phyloP scores from a whole-genome alignment of 192 early-diverging fungal species.

The Coemansia sp. region DNA sequence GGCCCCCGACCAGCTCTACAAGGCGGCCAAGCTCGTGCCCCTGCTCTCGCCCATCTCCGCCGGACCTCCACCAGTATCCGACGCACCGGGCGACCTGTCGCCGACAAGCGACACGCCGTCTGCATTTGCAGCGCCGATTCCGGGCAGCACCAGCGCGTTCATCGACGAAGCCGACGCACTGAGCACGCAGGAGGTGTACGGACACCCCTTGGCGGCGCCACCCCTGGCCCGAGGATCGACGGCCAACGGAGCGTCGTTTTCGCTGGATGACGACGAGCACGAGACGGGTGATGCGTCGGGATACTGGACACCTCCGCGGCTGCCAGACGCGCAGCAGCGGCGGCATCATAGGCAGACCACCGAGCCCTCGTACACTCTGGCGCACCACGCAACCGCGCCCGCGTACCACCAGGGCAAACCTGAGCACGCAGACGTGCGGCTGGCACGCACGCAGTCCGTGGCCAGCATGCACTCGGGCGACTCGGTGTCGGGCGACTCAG shows the following conservation, averaged over 20 bases:
- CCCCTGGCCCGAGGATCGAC: slow-evolving; percentile 25
- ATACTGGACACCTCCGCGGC: slow-evolving; percentile 32
- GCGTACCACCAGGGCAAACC: too few relatives aligned
- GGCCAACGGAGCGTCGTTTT: slow-evolving; percentile 45
- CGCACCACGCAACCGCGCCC: slow-evolving; percentile 6
- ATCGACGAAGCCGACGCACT: slow-evolving; percentile 3
- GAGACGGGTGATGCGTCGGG: slow-evolving; percentile 9
- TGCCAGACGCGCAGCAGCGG: slow-evolving; percentile 35
- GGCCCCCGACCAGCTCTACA: slow-evolving; percentile 46
- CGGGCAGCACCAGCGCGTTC: slow-evolving; percentile 8
- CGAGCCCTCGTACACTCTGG: slow-evolving; percentile 7
- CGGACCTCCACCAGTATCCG: slow-evolving; percentile 14
- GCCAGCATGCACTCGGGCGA: slow-evolving; percentile 13
- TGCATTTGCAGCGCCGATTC: slow-evolving; percentile 23
- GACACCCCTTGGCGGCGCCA: slow-evolving; percentile 1
- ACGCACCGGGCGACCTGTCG: slow-evolving; percentile 22
- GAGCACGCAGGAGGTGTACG: slow-evolving; percentile 6
- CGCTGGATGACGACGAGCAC: slow-evolving; percentile 36
- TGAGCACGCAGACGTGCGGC: too few relatives aligned
- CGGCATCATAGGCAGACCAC: slow-evolving; percentile 42
- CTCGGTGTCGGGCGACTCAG: slow-evolving; percentile 18
- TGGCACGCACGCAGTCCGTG: slow-evolving; percentile 14
- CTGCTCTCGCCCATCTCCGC: slow-evolving; percentile 31
- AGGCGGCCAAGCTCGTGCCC: slow-evolving; percentile 37
- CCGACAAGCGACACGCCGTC: slow-evolving; percentile 34